phyloP scores from a whole-genome alignment of 306 rosid species.

The Oxytropis ochrocephala region DNA sequence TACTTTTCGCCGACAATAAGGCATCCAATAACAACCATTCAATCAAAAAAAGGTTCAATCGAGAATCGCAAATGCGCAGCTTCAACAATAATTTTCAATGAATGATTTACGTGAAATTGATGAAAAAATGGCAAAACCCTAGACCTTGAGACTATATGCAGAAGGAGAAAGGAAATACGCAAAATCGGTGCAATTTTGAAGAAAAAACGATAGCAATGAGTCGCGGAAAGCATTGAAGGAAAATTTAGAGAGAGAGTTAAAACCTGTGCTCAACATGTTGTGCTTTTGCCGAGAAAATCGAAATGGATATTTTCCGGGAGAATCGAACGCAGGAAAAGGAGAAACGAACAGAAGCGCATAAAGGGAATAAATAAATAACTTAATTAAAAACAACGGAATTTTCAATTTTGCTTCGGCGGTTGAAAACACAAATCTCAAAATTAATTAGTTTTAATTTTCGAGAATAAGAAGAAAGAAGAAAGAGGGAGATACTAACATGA shows the following conservation, averaged over 20 bases:
- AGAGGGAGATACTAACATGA: not conserved
- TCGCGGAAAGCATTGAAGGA: not conserved
- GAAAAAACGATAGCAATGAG: not conserved
- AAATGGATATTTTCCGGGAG: conserved; percentile 34
- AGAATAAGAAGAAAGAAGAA: not conserved
- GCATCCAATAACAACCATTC: not conserved
- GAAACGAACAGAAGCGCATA: not conserved
- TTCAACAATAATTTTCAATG: not conserved
- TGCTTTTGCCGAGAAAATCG: conserved; percentile 28
- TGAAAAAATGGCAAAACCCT: conserved; percentile 27
- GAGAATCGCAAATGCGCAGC: not conserved
- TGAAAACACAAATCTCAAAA: conserved; percentile 15
- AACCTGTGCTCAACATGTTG: conserved; percentile 30
- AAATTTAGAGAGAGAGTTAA: conserved; percentile 8
- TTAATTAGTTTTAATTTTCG: not conserved
- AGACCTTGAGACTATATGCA: conserved; percentile 5
- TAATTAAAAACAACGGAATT: conserved; percentile 14
- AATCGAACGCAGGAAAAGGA: conserved; percentile 15
- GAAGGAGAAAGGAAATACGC: not conserved
- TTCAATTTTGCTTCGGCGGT: conserved; percentile 44
- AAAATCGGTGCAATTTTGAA: not conserved
- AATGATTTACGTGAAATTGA: not conserved
- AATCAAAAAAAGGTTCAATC: not conserved
- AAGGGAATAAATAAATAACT: not conserved
- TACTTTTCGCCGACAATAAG: not conserved